Conservation (phyloP, 192 early-diverging fungal genomes). For the Mortierella antarctica region DNA sequence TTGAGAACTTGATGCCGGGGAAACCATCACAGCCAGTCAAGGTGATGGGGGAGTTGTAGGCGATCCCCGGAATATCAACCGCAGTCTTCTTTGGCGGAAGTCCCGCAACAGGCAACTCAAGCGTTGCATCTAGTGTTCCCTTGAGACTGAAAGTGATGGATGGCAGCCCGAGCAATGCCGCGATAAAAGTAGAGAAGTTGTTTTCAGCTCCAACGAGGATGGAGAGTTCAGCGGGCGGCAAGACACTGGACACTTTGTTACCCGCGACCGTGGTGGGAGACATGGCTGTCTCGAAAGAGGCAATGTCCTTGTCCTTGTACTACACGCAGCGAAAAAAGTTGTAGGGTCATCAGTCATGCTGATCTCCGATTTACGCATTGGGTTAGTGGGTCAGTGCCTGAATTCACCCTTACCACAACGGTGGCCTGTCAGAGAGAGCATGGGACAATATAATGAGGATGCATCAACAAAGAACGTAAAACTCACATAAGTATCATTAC, state of each 20-base stretch:
- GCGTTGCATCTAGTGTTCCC: background rate
- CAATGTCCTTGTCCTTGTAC: background rate
- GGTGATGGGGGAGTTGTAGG: background rate
- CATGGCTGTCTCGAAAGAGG: conserved; percentile 1
- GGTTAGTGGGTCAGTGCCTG: no score
- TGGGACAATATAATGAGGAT: no score
- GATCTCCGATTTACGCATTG: no score
- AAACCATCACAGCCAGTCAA: background rate
- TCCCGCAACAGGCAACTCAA: background rate
- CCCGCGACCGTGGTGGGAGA: background rate
- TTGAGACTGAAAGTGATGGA: background rate
- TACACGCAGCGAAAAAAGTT: background rate
- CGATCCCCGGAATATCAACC: background rate
- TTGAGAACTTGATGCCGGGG: background rate
- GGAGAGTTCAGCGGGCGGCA: background rate
- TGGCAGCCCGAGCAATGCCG: background rate
- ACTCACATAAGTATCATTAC: no score
- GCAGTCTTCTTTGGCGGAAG: background rate
- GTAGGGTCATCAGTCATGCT: no score
- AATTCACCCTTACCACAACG: no score
- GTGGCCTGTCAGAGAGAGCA: no score
- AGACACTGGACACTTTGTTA: background rate
- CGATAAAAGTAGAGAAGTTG: conserved; percentile 1
- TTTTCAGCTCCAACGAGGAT: background rate
- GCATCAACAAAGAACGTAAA: no score